Base-by-base conservation (phyloP, 202 grass and related monocot genomes). In the Setaria italica region DNA sequence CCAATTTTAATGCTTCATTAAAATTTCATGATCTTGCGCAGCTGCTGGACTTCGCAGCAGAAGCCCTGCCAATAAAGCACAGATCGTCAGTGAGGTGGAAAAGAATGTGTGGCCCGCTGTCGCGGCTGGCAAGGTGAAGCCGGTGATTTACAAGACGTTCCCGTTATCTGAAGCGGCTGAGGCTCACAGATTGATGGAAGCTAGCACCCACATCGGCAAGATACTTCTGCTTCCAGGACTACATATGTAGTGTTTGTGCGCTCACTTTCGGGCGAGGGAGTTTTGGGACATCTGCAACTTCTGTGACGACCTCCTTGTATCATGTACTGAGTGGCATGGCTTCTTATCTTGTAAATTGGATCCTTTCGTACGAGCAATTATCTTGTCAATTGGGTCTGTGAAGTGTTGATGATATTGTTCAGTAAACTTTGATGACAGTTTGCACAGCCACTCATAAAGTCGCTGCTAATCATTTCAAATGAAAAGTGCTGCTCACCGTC, bases 41-140 rank as follows among this genome's bases (percentile, higher is more conserved):
- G 93, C 88, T 94, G 91, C 96, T 84, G 90, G 96, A 70, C 78
- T 95, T 82, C 88, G 93, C 17, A 75, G 62, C 79, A 94, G 86
- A 84, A 95, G 79, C 84, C 19, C 77, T 5, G 76, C 47, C 46
- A 89, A 81, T 81, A 98, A 98, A 91, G 89, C 93, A 17, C 79
- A 86, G 78, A 98, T 98, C n/a, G 88, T 95, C 1, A 76, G 87
- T 10, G 90, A 94, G 80, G 93, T 95, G 67, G 91, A 98, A 90
- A 95, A 94, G 70, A 91, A 94, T 49, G 91, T 98, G 30, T 98
- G 95, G 95, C 91, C 91, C 33, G 90, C 93, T 1, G 37, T 98
- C 39, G 75, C 47, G 9, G 79, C 70, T 30, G 93, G 88, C 49
- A 98, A 92, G 81, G 89, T 98, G 81, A 98, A 98, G 77, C 93